These are phyloP conservation scores for Lactifluus pinguis DNA, from an alignment of 768 basidiomycete species.

Conservation along the genomic window DNA sequence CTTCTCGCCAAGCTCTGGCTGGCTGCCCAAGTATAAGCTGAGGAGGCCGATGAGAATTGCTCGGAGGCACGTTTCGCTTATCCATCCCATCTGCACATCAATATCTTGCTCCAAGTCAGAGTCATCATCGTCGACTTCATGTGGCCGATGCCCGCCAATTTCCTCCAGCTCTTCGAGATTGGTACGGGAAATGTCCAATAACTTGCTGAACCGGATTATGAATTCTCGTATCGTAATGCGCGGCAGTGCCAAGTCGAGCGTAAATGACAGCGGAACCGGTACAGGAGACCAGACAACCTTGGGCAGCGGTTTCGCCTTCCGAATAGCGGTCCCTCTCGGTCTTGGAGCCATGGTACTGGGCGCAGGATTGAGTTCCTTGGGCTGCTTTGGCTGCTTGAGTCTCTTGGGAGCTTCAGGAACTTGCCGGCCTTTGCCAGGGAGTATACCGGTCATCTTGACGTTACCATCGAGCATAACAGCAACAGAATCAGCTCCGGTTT, in stretches of 20 bases:
- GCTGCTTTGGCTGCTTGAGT: slow-evolving; percentile 25
- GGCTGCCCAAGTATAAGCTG: slow-evolving; percentile 39
- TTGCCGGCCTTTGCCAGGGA: slow-evolving; percentile 24
- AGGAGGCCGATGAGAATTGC: slow-evolving; percentile 56
- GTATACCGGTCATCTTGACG: slow-evolving; percentile 26
- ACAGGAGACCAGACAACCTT: slow-evolving; percentile 47
- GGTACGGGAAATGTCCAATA: slow-evolving; percentile 46
- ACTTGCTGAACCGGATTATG: slow-evolving; percentile 47
- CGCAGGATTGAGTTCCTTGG: slow-evolving; percentile 13
- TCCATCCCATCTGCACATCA: slow-evolving; percentile 39
- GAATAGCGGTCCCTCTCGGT: slow-evolving; percentile 6
- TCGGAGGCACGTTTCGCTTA: slow-evolving; percentile 56
- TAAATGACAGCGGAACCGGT: slow-evolving; percentile 31
- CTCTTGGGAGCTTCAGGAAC: slow-evolving; percentile 6
- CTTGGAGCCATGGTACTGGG: slow-evolving; percentile 11
- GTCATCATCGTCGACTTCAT: slow-evolving; percentile 34
- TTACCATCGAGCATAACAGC: slow-evolving; percentile 30
- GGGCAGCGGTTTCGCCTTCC: slow-evolving; percentile 31
- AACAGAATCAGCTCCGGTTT: slow-evolving; percentile 31
- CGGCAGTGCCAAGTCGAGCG: slow-evolving; percentile 41
- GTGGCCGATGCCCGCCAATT: slow-evolving; percentile 28
- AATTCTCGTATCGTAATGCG: slow-evolving; percentile 74
- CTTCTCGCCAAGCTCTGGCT: slow-evolving; percentile 17
- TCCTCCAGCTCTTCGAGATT: slow-evolving; percentile 50
- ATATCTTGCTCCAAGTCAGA: slow-evolving; percentile 16